Conservation (phyloP, 2,329 filamentous ascomycete genomes). For the Sporothrix mexicana region DNA sequence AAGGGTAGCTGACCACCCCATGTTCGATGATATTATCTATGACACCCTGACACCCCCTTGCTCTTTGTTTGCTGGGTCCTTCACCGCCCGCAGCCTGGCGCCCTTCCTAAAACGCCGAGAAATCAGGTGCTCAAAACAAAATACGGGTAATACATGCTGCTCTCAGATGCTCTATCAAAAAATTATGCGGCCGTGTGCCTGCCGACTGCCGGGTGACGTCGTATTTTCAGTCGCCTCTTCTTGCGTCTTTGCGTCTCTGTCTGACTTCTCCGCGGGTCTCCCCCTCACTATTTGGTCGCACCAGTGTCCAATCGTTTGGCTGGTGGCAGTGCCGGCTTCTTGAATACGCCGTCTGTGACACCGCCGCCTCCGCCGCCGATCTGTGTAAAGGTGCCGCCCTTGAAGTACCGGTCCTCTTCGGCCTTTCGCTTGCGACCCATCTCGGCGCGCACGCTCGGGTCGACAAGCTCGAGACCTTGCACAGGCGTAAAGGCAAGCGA, state of each 20-base stretch:
- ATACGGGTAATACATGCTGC: neutral
- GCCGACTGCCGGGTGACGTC: neutral
- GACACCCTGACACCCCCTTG: constrained; percentile 2
- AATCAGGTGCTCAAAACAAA: neutral
- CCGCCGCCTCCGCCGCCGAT: constrained; percentile 59
- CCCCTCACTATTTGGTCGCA: constrained; percentile 53
- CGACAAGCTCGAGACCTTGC: constrained; percentile 92
- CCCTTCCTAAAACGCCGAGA: constrained; percentile 20
- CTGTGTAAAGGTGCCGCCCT: constrained; percentile 95
- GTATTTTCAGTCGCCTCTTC: no score
- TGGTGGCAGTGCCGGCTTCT: constrained; percentile 76
- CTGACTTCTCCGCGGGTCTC: neutral
- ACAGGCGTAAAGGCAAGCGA: constrained; percentile 93
- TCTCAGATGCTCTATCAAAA: neutral
- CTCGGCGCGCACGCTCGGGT: constrained; percentile 88
- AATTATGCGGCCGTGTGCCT: constrained; percentile 1
- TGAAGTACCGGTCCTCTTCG: constrained; percentile 96
- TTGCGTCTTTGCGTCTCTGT: neutral
- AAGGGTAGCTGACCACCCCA: neutral
- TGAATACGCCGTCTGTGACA: constrained; percentile 69
- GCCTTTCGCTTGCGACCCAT: constrained; percentile 89
- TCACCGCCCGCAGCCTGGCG: neutral
- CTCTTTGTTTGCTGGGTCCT: neutral
- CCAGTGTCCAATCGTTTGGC: constrained; percentile 76
- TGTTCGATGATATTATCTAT: constrained; percentile 13